Conservation (phyloP, 306 rosid species). For the Sicyos baderoa region DNA sequence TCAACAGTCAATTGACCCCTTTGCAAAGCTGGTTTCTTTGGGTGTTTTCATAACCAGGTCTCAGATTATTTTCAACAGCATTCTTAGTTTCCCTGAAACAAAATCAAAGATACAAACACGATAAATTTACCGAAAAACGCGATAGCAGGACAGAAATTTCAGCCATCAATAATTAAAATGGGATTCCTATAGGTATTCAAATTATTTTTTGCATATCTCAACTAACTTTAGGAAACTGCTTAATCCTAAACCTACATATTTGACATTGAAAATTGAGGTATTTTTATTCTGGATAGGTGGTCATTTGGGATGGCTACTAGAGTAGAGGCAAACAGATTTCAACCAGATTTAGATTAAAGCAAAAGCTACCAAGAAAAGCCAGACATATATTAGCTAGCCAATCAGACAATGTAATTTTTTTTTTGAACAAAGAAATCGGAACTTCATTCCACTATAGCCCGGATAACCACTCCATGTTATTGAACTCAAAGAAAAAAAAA, state of each 20-base stretch:
- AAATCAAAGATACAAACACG: too few relatives aligned
- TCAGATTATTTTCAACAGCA: too few relatives aligned
- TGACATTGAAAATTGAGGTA: neutral
- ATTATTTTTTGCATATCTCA: neutral
- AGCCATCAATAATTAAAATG: neutral
- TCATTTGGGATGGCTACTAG: neutral
- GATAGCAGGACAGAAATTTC: neutral
- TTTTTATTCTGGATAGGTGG: neutral
- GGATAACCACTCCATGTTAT: too few relatives aligned
- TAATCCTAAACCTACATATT: neutral
- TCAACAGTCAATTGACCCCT: too few relatives aligned
- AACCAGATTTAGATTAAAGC: neutral
- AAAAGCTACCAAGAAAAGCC: neutral
- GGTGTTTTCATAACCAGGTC: too few relatives aligned
- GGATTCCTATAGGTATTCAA: neutral
- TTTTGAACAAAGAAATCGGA: too few relatives aligned
- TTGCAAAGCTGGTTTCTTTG: too few relatives aligned
- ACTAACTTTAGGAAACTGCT: neutral
- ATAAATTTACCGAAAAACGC: neutral
- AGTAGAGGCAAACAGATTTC: neutral
- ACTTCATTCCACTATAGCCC: too few relatives aligned
- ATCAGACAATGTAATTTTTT: too few relatives aligned
- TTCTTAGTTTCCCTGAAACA: too few relatives aligned
- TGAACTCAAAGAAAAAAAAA: neutral
- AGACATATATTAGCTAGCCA: neutral